Evolutionary conservation across 2,329 filamentous ascomycete species (phyloP), one percentile per base, ranked within the genome.

Genomic region (Penicillium sp.): DNA sequence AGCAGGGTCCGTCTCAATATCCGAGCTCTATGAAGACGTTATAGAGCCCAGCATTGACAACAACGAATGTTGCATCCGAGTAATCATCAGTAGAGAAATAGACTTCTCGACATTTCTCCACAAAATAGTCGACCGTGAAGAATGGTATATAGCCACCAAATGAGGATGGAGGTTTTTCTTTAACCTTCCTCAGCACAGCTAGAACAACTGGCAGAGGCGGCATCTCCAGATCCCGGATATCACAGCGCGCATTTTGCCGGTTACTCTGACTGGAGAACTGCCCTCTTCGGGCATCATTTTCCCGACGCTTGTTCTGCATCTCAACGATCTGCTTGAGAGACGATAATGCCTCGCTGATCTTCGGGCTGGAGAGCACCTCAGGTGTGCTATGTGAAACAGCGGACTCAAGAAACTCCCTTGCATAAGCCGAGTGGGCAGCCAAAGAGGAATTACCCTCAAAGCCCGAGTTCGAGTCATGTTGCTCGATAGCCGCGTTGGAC

Each of bases 381-480:
- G 63, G 57, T 4, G 65, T 63, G 29, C 63, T 65, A 26, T 60
- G 57, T 32, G 68, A 65, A 56, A 62, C 70, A 41, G 60, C 70
- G 44, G 56, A 72, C 62, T 59, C 75, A 48, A 65, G 71, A 49
- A 66, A 72, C 54, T 56, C 65, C 53, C 59, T 74, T 5, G 69
- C 74, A 58, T 75, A 72, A 3, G 68, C 70, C 0, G 74, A 77
- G 49, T 78, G 75, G 6, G 70, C 68, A 26, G 66, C 68, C 16
- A 77, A 66, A 2, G 75, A 73, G 0, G 75, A 76, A 42, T 74
- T 74, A 3, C 74, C 75, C 51, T 77, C 75, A 38, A 76, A 78
- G 2, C 63, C 56, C 22, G 50, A 51, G 13, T 48, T 57, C 14
- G 59, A 47, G 41, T 63, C 63, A 44, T 51, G 65, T 44, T 50